phyloP scores from a whole-genome alignment of 2,329 filamentous ascomycete species.

The Ceratocystis huliohia region DNA sequence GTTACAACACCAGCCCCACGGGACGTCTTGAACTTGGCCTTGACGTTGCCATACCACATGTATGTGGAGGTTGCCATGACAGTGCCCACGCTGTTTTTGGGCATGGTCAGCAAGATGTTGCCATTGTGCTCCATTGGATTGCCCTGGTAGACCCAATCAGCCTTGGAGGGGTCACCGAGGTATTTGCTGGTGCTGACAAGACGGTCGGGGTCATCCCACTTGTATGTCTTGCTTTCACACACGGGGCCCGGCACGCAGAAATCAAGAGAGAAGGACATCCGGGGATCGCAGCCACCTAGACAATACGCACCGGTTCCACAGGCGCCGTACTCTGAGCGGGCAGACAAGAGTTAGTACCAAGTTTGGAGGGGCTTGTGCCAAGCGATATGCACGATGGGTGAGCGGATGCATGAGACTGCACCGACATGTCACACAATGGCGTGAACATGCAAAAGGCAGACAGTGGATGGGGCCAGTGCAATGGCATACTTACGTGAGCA shows the following conservation, averaged over 20 bases:
- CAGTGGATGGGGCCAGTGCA: not conserved
- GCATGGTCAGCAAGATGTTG: conserved; percentile 78
- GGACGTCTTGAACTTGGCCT: conserved; percentile 71
- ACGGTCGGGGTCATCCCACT: conserved; percentile 58
- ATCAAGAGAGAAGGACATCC: conserved; percentile 68
- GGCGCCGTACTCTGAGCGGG: conserved; percentile 69
- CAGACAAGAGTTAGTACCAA: conserved; percentile 1
- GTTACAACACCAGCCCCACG: conserved; percentile 85
- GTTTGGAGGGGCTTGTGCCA: too few species aligned
- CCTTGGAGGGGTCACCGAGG: conserved; percentile 64
- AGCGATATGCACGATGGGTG: too few species aligned
- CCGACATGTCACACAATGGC: not conserved
- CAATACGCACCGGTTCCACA: conserved; percentile 93
- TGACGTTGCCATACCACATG: conserved; percentile 94
- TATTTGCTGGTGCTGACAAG: conserved; percentile 66
- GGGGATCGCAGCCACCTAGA: conserved; percentile 85
- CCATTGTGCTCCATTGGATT: conserved; percentile 55
- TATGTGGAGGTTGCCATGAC: conserved; percentile 73
- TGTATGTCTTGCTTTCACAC: conserved; percentile 63
- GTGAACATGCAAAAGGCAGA: too few species aligned
- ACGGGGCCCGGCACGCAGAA: conserved; percentile 75
- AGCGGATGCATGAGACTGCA: too few species aligned
- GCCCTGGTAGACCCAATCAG: conserved; percentile 84
- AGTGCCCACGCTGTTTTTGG: conserved; percentile 70
- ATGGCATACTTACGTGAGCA: conserved; percentile 57